phyloP scores from a whole-genome alignment of 2,329 filamentous ascomycete genomes.

The Cercospora sp. region DNA sequence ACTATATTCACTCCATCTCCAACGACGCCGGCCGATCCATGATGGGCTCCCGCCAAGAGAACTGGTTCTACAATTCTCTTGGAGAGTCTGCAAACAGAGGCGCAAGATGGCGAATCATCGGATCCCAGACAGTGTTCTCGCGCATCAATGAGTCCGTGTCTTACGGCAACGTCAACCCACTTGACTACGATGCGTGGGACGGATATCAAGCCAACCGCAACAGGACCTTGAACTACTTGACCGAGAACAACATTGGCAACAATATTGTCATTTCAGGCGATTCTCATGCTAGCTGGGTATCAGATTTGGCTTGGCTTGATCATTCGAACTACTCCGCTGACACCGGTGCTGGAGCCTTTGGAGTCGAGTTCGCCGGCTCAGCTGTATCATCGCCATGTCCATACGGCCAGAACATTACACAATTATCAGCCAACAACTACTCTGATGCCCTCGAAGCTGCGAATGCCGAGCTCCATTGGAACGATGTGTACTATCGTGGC shows the following conservation, averaged over 20 bases:
- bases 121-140: constrained; percentile 68
- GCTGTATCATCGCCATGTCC: constrained; percentile 64
- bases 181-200: constrained; percentile 62
- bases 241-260: constrained; percentile 68
- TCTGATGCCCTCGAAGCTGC: constrained; percentile 47
- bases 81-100: constrained; percentile 56
- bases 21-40: constrained; percentile 67
- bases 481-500: constrained; percentile 71
- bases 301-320: constrained; percentile 49
- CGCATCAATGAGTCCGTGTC: constrained; percentile 53
- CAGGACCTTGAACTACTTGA: constrained; percentile 66
- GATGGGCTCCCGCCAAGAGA: constrained; percentile 72
- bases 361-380: constrained; percentile 60
- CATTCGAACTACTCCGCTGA: constrained; percentile 41
- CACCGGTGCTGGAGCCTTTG: constrained; percentile 46
- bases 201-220: constrained; percentile 71
- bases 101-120: constrained; percentile 69
- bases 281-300: constrained; percentile 63
- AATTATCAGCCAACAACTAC: constrained; percentile 52
- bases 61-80: constrained; percentile 65
- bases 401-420: constrained; percentile 59
- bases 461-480: constrained; percentile 70
- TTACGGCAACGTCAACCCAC: constrained; percentile 46
- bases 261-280: constrained; percentile 73
- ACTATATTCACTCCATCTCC: constrained; percentile 53